Conservation (phyloP, 1,284 basidiomycete genomes). For the Leucoagaricus sp. region DNA sequence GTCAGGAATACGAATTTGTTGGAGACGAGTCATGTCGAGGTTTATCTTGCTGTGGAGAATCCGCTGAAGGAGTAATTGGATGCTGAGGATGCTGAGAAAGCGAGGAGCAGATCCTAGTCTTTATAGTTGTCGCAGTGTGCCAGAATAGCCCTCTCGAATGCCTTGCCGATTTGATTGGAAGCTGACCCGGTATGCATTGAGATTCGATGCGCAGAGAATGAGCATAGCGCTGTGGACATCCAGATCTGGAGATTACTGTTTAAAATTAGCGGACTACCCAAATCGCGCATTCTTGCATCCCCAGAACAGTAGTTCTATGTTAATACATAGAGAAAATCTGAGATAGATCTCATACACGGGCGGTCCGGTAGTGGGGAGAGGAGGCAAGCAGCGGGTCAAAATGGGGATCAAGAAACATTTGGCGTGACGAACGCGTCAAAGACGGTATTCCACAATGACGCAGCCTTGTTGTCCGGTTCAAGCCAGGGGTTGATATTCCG, state of each 20-base stretch:
- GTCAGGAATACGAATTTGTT: conserved; percentile 57
- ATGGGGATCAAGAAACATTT: conserved; percentile 10
- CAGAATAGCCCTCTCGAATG: not conserved
- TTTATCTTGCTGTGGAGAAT: conserved; percentile 7
- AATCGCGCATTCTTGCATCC: not conserved
- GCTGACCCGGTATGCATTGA: conserved; percentile 5
- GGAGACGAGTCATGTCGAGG: conserved; percentile 31
- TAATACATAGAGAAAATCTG: not conserved
- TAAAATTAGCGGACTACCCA: conserved; percentile 7
- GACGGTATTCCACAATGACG: not conserved
- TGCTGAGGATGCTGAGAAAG: conserved; percentile 8
- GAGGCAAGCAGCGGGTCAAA: conserved; percentile 7
- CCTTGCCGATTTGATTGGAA: conserved; percentile 14
- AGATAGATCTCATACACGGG: conserved; percentile 9
- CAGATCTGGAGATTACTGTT: conserved; percentile 11
- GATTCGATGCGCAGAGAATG: conserved; percentile 12
- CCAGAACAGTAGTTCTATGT: conserved; percentile 6
- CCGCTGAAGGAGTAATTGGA: conserved; percentile 19
- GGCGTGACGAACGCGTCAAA: not conserved
- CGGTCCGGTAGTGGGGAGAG: not conserved
- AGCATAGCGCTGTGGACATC: not conserved
- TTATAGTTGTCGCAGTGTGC: conserved; percentile 27
- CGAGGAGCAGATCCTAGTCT: conserved; percentile 16
- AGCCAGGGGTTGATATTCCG: not conserved
- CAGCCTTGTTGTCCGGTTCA: not conserved